Percentiles rank a stretch among this genome's conserved stretches.
Evolutionary conservation across 2,329 filamentous ascomycete species (phyloP).

Genomic region (Talaromyces albobiverticillius): DNA sequence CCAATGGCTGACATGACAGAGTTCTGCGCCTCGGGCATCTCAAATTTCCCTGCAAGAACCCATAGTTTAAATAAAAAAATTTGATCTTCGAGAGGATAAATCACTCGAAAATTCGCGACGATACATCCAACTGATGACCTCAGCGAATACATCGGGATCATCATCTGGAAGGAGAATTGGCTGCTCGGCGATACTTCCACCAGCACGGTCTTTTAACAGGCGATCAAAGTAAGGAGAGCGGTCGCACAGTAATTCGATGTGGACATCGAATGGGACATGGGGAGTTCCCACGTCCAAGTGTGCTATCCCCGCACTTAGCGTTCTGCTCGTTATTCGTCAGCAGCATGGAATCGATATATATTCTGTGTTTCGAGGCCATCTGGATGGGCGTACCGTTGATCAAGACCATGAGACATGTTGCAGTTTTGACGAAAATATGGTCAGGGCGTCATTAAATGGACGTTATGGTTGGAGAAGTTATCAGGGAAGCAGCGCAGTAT

Average conservation of each 20-base stretch:
- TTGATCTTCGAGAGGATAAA: background rate
- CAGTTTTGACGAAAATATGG: too few relatives aligned
- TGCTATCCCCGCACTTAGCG: slow-evolving; percentile 4
- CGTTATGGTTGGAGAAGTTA: background rate
- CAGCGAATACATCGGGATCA: slow-evolving; percentile 11
- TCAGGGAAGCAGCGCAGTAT: too few relatives aligned
- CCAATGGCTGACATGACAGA: background rate
- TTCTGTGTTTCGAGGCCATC: too few relatives aligned
- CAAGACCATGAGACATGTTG: too few relatives aligned
- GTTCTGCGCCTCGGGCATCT: slow-evolving; percentile 10
- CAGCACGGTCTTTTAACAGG: slow-evolving; percentile 1
- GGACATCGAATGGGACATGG: slow-evolving; percentile 11
- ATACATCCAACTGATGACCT: slow-evolving; percentile 13
- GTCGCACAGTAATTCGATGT: slow-evolving; percentile 13
- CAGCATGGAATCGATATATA: too few relatives aligned
- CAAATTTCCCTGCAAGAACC: slow-evolving; percentile 12
- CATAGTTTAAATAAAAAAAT: slow-evolving; percentile 11
- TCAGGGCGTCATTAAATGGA: too few relatives aligned
- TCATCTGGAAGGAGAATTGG: slow-evolving; percentile 11
- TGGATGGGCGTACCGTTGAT: too few relatives aligned
- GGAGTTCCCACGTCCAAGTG: slow-evolving; percentile 6
- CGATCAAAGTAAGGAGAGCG: slow-evolving; percentile 12
- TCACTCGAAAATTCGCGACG: slow-evolving; percentile 2
- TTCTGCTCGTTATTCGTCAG: background rate
- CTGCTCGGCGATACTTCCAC: background rate